Base-by-base conservation (phyloP, 2,329 filamentous ascomycete genomes). In the Botryotinia convoluta region DNA sequence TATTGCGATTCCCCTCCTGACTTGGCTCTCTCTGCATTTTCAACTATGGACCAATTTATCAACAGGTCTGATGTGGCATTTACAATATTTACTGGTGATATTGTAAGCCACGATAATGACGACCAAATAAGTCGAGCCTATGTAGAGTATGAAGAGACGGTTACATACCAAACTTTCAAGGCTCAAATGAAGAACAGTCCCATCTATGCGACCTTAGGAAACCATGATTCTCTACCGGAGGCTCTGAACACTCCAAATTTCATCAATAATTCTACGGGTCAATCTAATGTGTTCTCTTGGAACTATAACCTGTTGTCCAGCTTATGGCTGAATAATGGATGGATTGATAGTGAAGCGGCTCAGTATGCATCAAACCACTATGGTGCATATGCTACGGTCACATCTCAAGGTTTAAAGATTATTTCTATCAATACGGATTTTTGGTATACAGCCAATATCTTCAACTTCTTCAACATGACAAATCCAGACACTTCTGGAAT, bases 1-100 rank as follows among this genome's bases (percentile, higher is more conserved):
- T 72, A 74, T n/a, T 74, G 69, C 39, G 69, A 74, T 62, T 62
- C 69, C 59, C 73, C 73, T 45, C 69, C 69, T 16, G 69, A 74
- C 51, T 35, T 74, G 3, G 73, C 73, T 42, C 73, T 74, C 22
- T 72, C 69, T 26, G 73, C 69, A 42, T 72, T 74, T 37, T 74
- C 73, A 26, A 72, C 73, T 3, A 72, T 72, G 73, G 73, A 74
- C 39, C 61, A 72, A 39, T 72, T 74, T 37, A 64, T 72, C 26
- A 72, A 69, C n/a, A 69, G 70, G 29, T 62, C 69, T 29, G 57
- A 22, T 29, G 60, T 81, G 35, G 73, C 74, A n/a, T 81, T 80
- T 60, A 75, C 77, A 22, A 79, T 81, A 18, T 81, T 79, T 69
- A 81, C 79, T 29, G 80, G 80, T 45, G 80, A 81, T 72, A 77